Evolutionary conservation across 2,329 filamentous ascomycete genomes (phyloP).

Genomic region (Ceratocystis cubensis): DNA sequence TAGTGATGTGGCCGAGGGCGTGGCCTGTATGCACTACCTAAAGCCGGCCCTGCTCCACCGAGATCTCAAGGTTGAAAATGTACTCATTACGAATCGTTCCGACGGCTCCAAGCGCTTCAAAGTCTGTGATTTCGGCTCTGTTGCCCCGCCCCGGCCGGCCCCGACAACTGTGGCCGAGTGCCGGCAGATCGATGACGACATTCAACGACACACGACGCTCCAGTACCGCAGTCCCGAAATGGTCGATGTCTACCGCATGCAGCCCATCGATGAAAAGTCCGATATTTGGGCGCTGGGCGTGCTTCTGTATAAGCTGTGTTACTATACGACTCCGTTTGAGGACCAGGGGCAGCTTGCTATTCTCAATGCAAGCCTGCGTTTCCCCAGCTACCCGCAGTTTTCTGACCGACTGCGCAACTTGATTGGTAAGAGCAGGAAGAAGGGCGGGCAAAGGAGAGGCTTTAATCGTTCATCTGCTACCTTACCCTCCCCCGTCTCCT

Average conservation of each 20-base stretch:
- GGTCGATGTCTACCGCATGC: slow-evolving; percentile 94
- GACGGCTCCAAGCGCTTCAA: slow-evolving; percentile 69
- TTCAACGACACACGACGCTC: slow-evolving; percentile 91
- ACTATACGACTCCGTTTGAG: slow-evolving; percentile 97
- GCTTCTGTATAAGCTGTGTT: slow-evolving; percentile 92
- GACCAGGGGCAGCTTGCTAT: slow-evolving; percentile 96
- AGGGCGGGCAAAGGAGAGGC: too few relatives aligned
- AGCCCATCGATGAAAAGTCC: slow-evolving; percentile 95
- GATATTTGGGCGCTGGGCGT: slow-evolving; percentile 97
- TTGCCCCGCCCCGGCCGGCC: slow-evolving; percentile 69
- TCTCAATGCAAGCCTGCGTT: slow-evolving; percentile 87
- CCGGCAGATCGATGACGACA: slow-evolving; percentile 85
- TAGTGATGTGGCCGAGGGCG: slow-evolving; percentile 85
- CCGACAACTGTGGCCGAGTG: slow-evolving; percentile 81
- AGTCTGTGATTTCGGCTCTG: slow-evolving; percentile 93
- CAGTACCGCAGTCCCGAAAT: slow-evolving; percentile 98
- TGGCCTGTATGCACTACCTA: slow-evolving; percentile 98
- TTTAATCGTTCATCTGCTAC: background rate
- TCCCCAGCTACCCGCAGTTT: slow-evolving; percentile 75
- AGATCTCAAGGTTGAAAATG: slow-evolving; percentile 96
- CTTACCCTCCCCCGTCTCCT: background rate
- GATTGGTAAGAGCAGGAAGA: slow-evolving; percentile 48
- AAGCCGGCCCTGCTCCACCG: slow-evolving; percentile 85
- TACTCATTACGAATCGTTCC: slow-evolving; percentile 60
- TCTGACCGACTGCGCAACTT: slow-evolving; percentile 80